Conservation (phyloP, 805 yeast species). For the Candida hungchunana region DNA sequence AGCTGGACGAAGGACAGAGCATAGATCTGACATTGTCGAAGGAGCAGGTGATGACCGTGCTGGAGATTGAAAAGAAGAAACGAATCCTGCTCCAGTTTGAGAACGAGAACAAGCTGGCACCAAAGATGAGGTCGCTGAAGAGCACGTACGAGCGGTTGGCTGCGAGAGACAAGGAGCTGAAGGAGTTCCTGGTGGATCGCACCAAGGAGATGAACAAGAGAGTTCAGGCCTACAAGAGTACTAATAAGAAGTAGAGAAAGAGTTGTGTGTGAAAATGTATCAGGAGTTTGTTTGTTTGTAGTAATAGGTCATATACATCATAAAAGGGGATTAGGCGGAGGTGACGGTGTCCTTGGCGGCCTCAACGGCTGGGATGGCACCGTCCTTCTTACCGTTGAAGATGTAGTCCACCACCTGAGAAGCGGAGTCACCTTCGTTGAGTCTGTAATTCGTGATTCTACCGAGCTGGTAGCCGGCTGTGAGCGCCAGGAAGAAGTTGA, state of each 20-base stretch:
- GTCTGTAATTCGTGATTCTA: constrained; percentile 69
- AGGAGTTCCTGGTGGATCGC: constrained; percentile 20
- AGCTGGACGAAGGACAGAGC: constrained; percentile 11
- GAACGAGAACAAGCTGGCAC: constrained; percentile 19
- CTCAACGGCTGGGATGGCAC: background rate
- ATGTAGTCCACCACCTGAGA: constrained; percentile 56
- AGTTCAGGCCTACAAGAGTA: too few species aligned
- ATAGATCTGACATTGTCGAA: constrained; percentile 14
- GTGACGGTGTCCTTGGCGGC: constrained; percentile 10
- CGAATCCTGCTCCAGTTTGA: constrained; percentile 16
- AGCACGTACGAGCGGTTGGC: constrained; percentile 20
- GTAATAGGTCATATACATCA: too few species aligned
- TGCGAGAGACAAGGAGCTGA: constrained; percentile 19
- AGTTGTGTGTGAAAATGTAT: too few species aligned
- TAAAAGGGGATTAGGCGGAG: constrained; percentile 4
- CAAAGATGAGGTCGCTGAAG: constrained; percentile 16
- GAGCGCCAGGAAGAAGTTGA: constrained; percentile 85
- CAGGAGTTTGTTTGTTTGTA: too few species aligned
- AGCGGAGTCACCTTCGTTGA: constrained; percentile 55
- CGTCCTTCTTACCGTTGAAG: constrained; percentile 37
- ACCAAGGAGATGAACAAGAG: constrained; percentile 20
- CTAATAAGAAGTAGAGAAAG: too few species aligned
- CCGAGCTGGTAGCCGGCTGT: constrained; percentile 83
- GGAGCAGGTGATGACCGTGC: constrained; percentile 15
- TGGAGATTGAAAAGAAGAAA: constrained; percentile 20